These are phyloP conservation scores for Ganoderma resinaceum DNA, from an alignment of 1,284 basidiomycete species.

Conservation along the genomic window DNA sequence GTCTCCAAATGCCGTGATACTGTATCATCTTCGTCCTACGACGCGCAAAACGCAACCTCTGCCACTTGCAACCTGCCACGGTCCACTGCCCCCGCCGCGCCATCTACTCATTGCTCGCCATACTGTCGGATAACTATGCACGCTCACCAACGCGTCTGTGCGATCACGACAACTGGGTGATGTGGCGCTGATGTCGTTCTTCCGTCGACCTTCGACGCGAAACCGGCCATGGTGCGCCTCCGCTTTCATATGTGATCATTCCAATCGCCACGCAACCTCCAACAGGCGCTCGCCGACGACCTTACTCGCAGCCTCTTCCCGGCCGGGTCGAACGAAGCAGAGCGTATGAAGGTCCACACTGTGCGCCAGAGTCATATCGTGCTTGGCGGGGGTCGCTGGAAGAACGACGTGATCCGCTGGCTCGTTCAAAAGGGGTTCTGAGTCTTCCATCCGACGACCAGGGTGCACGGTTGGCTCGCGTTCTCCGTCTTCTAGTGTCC, in stretches of 20 bases:
- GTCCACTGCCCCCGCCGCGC: not conserved
- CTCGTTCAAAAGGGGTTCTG: constrained; percentile 65
- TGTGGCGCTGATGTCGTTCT: not conserved
- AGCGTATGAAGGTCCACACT: constrained; percentile 53
- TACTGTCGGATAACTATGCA: not conserved
- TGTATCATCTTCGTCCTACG: not conserved
- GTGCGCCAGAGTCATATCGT: constrained; percentile 57
- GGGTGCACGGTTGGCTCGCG: not conserved
- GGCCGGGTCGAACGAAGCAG: constrained; percentile 51
- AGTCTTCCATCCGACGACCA: not conserved
- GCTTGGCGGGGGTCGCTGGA: constrained; percentile 66
- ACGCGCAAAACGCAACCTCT: not conserved
- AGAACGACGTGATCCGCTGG: constrained; percentile 62
- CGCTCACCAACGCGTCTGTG: constrained; percentile 11
- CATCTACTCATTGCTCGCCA: not conserved
- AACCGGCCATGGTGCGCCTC: not conserved
- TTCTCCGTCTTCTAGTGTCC: constrained; percentile 10
- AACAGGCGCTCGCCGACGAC: constrained; percentile 60
- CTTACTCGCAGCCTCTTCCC: constrained; percentile 55
- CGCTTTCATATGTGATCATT: not conserved
- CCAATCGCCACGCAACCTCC: constrained; percentile 15
- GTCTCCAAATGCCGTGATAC: not conserved
- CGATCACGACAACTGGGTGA: constrained; percentile 11
- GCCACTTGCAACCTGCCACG: not conserved
- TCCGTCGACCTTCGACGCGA: not conserved